Evolutionary conservation across 768 basidiomycete genomes (phyloP), one percentile per base, ranked within the genome.

Genomic region (Tricholoma flavovirens): DNA sequence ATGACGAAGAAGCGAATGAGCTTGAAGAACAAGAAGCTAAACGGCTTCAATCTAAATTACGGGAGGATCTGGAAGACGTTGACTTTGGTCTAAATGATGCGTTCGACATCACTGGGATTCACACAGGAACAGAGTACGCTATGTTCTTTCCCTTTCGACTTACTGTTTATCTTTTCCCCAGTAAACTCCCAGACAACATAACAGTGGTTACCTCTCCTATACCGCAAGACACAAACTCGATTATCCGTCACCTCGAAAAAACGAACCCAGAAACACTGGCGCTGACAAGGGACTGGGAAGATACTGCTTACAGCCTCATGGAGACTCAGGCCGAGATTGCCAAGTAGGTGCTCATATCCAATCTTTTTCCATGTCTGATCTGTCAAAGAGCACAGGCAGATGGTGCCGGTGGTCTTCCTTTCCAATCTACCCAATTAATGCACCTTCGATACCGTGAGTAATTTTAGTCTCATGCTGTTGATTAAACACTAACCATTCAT

Each of bases 381-480:
- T 5, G 14, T 15, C 15, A 6, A 63, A 91, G 89, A 51, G 57
- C 82, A 15, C 71, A 82, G 56, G 64, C 71, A 12, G 69, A 76
- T 26, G 72, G 77, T 43, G 67, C 80, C 0, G 81, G 87, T 48
- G 64, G 77, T n/a, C 73, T 84, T 4, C 77, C 75, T 55, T 73
- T 84, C 22, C 88, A 89, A 50, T 82, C 75, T 55, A 73, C 84
- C 22, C 88, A 89, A 50, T 82, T 95, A 77, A 70, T 86, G 51
- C 88, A 94, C 66, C 73, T 95, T 43, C 87, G 96, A 71, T 91
- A 96, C 67, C 95, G 95, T 93, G 66, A 71, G 92, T 78, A 5
- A 17, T 53, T 36, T 29, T 5, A 42, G 46, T 42, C 2, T 32
- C 29, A 10, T 45, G 17, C 15, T 26, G 32, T 51, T 8, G 35